A percentile compares a stretch with the other conserved stretches of the same genome.
phyloP scores from a whole-genome alignment of 257 asterid species.

The Solanum habrochaites region DNA sequence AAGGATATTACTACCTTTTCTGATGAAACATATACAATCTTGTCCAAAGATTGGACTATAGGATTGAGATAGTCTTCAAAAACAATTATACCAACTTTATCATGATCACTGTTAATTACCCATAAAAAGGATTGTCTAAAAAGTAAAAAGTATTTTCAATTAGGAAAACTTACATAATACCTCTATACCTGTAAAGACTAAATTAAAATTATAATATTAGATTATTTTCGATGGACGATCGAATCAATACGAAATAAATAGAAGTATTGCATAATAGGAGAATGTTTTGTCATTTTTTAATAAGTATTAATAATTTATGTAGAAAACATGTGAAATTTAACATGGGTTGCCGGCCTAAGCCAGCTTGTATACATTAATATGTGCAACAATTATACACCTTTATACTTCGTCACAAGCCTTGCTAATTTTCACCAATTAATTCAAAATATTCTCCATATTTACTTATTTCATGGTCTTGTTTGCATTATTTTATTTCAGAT shows the following conservation, averaged over 20 bases:
- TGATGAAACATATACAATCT: not conserved
- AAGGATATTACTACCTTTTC: not conserved
- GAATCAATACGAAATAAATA: not conserved
- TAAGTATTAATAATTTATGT: not conserved
- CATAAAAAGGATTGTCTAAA: not conserved
- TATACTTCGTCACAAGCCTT: not conserved
- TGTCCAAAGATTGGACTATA: not conserved
- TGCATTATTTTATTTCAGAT: not conserved
- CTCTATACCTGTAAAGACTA: too few species aligned
- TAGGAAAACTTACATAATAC: too few species aligned
- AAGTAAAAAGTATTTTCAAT: not conserved
- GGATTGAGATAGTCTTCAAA: too few species aligned
- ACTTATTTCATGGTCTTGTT: not conserved
- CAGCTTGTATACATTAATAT: slow-evolving; percentile 19
- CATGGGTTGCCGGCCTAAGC: slow-evolving; percentile 55
- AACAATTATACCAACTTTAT: not conserved
- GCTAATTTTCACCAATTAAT: not conserved
- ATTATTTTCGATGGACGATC: not conserved
- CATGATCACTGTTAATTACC: not conserved
- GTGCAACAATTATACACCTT: too few species aligned
- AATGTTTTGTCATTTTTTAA: not conserved
- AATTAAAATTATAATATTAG: not conserved
- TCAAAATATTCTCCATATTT: not conserved
- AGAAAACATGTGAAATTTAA: slow-evolving; percentile 42
- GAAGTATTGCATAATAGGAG: not conserved